Base-by-base conservation (phyloP, 2,329 filamentous ascomycete species). In the Hypoxylon sp. region DNA sequence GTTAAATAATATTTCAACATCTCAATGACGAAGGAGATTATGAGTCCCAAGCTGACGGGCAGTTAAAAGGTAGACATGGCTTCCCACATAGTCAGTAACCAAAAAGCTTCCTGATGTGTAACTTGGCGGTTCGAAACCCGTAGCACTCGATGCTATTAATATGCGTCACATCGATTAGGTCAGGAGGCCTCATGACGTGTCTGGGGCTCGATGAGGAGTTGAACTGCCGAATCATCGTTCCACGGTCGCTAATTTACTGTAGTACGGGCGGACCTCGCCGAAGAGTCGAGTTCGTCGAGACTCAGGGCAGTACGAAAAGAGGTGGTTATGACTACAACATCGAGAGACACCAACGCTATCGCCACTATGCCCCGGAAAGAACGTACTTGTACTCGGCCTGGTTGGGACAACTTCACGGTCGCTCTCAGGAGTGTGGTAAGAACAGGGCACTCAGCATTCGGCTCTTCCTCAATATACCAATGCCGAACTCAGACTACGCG, bases 201-300 rank as follows among this genome's bases (percentile, higher is more conserved):
- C 39, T 44, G 3, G 6, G 37, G 8, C 39, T 11, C 4, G 39
- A 21, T 8, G 39, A 21, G 2, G 17, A 21, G 17, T 21, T 7
- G 39, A 7, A 4, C 6, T 31, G 24, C 17, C 8, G 15, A 17
- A n/a, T 17, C 47, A 50, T 8, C 6, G 24, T 44, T 44, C 24
- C 35, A 44, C 39, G 11, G 17, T 11, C 19, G 3, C 17, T 8
- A 19, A n/a, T 39, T 11, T 10, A n/a, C 3, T 27, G 35, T 55
- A 0, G 19, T 10, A 55, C 52, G 19, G 35, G 19, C 21, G 15
- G 21, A 4, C 35, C 32, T 27, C 13, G 4, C 15, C 15, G 17
- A 55, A 44, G 21, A 7, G 8, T 44, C n/a, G 24, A 55, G 21
- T 15, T 79, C 77, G 11, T 2, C 17, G 11, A 44, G 17, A 7